Evolutionary conservation across 1,139 yeast genomes (phyloP), one percentile per base, ranked within the genome.

Genomic region (Chernovozyma sophiae-reginae): DNA sequence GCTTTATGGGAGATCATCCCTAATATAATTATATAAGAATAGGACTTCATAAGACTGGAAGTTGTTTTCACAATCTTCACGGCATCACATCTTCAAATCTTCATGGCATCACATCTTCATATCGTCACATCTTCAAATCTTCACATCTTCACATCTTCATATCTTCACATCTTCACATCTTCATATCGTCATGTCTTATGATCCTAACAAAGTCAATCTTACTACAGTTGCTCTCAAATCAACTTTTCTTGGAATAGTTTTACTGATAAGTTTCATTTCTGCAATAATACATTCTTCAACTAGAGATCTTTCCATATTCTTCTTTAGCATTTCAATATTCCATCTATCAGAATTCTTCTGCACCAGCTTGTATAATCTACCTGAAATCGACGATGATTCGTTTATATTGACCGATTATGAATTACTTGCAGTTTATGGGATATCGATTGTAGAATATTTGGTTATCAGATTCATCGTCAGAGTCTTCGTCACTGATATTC

Each of bases 331-430:
- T 16, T 59, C 81, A 2, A 18, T 71, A 0, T 92, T 92, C 62
- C 97, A 92, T 56, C 73, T 85, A 49, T 56, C 87, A 24, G 98
- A 92, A 59, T 92, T 82, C 56, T 74, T 74, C 50, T 73, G 78
- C 35, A 92, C 98, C 0, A 87, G 95, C 1, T 58, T 67, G 33
- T 87, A 70, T 62, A 90, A 90, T 53, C 71, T 79, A 13, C 56
- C 68, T 3, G 79, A 81, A 49, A 83, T 81, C 4, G 80, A 79
- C 33, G 73, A 74, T 37, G 87, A 84, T 48, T 86, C 96, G 10
- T 92, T 86, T 49, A 71, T 92, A 33, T 60, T 92, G 33, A 77
- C 76, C 38, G 95, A 92, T 56, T 84, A 86, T 10, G 68, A 68
- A 4, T 81, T 92, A 49, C 65, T 74, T n/a, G 34, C 65, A 1